Evolutionary conservation across 2,329 filamentous ascomycete genomes (phyloP).

Genomic region (Pyrenophora graminea): DNA sequence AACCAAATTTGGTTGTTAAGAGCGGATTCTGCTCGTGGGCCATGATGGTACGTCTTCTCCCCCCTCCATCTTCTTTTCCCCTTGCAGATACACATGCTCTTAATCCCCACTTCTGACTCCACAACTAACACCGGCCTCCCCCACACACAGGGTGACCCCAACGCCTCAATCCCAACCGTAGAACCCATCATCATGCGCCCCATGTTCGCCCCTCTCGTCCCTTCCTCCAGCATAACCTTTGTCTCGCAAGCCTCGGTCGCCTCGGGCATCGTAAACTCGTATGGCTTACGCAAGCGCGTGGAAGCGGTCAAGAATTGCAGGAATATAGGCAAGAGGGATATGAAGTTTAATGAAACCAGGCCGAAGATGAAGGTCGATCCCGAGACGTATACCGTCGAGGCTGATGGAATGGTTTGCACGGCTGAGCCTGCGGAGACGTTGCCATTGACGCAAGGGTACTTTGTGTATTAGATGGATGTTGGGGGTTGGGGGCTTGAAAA

Average conservation of each 20-base stretch:
- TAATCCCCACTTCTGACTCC: not conserved
- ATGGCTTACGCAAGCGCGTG: conserved; percentile 77
- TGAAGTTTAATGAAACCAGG: conserved; percentile 85
- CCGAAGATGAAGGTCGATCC: conserved; percentile 91
- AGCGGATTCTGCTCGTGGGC: conserved; percentile 81
- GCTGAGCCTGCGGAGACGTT: conserved; percentile 73
- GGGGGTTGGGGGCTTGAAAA: too few species aligned
- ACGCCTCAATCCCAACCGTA: conserved; percentile 74
- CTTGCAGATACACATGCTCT: conserved; percentile 2
- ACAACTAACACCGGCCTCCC: not conserved
- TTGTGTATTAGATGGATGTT: conserved; percentile 63
- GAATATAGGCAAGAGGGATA: conserved; percentile 77
- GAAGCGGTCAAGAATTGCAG: conserved; percentile 80
- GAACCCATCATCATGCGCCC: conserved; percentile 82
- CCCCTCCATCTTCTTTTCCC: not conserved
- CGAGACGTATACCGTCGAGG: conserved; percentile 85
- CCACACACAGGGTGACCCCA: conserved; percentile 51
- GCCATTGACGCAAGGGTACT: conserved; percentile 78
- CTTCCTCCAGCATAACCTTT: conserved; percentile 76
- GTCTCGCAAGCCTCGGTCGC: conserved; percentile 75
- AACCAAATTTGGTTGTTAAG: conserved; percentile 82
- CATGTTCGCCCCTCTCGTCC: conserved; percentile 81
- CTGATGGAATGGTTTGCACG: conserved; percentile 74
- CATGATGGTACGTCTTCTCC: conserved; percentile 69
- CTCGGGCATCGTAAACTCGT: conserved; percentile 68